Conservation (phyloP, 495 filamentous ascomycete species). For the Bacidia rubella region DNA sequence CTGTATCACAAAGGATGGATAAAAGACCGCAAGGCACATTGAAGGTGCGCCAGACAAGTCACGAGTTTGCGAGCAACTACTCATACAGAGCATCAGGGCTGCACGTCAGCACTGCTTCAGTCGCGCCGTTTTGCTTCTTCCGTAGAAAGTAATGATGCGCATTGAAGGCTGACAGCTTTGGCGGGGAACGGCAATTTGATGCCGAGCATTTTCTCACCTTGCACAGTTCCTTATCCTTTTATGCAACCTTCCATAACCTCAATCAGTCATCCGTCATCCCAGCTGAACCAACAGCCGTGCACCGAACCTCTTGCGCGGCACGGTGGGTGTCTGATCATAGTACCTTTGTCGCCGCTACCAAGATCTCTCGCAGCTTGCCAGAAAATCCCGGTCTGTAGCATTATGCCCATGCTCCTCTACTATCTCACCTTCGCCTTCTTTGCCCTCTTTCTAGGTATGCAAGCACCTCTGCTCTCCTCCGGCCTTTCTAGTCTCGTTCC, state of each 20-base stretch:
- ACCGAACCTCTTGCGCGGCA: too few relatives aligned
- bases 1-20: too few relatives aligned
- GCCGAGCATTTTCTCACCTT: not conserved
- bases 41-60: too few relatives aligned
- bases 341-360: too few relatives aligned
- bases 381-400: too few relatives aligned
- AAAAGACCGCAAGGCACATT: too few relatives aligned
- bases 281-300: too few relatives aligned
- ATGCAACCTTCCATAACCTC: not conserved
- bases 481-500: conserved; percentile 2
- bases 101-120: not conserved
- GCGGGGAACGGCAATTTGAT: not conserved
- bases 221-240: not conserved
- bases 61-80: too few relatives aligned
- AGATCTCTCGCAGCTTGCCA: too few relatives aligned
- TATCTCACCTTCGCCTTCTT: conserved; percentile 50
- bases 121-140: not conserved
- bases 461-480: conserved; percentile 4
- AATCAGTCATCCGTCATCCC: not conserved
- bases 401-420: too few relatives aligned
- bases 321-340: too few relatives aligned
- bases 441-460: conserved; percentile 45
- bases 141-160: not conserved
- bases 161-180: not conserved
- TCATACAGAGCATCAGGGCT: not conserved